Evolutionary conservation across 169 alveolate genomes (phyloP).

Genomic region (Cryptosporidium meleagridis): DNA sequence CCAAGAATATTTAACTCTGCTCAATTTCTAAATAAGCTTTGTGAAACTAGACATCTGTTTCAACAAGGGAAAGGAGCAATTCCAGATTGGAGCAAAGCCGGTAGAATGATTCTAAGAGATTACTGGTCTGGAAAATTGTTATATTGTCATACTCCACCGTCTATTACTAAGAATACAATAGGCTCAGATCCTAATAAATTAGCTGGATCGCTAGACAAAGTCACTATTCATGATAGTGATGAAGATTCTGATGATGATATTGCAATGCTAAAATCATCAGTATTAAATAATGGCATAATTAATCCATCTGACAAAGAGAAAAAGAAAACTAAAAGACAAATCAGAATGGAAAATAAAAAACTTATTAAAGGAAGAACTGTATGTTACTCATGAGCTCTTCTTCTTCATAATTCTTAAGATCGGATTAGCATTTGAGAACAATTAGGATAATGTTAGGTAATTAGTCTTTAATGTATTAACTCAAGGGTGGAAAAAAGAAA

Average conservation of each 20-base stretch:
- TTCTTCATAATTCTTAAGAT: not conserved
- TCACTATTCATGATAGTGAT: not conserved
- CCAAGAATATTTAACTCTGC: constrained; percentile 70
- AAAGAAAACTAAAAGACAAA: constrained; percentile 58
- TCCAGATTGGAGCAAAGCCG: constrained; percentile 94
- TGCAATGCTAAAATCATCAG: constrained; percentile 2
- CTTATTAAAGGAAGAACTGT: constrained; percentile 30
- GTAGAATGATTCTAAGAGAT: constrained; percentile 93
- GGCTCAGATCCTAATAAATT: constrained; percentile 78
- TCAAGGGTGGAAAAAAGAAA: not conserved
- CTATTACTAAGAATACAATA: constrained; percentile 76
- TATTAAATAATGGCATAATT: not conserved
- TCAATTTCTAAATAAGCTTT: constrained; percentile 83
- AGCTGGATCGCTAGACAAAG: constrained; percentile 32
- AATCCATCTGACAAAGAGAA: not conserved
- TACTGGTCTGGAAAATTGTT: constrained; percentile 93
- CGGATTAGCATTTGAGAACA: not conserved
- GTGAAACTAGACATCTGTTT: constrained; percentile 82
- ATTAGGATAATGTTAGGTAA: not conserved
- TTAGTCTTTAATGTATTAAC: not conserved
- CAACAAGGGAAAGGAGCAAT: constrained; percentile 94
- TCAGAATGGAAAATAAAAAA: constrained; percentile 55
- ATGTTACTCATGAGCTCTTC: not conserved
- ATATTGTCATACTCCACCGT: constrained; percentile 88
- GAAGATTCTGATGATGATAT: not conserved